Conservation (phyloP, 345 rosid genomes). For the Populus simonii region DNA sequence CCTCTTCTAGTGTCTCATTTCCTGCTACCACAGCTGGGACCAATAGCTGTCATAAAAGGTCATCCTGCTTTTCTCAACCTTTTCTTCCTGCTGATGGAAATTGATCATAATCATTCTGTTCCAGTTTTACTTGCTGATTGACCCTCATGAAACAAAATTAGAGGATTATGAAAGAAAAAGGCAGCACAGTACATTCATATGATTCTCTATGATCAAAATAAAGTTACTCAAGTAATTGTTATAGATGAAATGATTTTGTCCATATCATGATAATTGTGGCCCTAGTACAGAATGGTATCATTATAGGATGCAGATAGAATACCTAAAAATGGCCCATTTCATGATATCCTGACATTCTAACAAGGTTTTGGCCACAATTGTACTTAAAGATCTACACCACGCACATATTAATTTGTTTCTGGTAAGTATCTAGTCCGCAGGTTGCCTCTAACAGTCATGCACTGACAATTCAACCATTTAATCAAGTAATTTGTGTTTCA, state of each 20-base stretch:
- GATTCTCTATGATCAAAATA: not conserved
- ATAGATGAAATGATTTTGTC: not conserved
- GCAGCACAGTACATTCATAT: not conserved
- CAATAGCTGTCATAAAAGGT: slow-evolving; percentile 30
- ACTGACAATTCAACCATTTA: not conserved
- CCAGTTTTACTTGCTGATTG: too few relatives aligned
- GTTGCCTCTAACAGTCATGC: not conserved
- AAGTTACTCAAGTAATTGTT: not conserved
- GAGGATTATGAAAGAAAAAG: not conserved
- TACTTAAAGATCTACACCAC: not conserved
- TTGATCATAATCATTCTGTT: slow-evolving; percentile 4
- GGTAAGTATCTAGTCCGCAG: not conserved
- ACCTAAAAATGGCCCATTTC: not conserved
- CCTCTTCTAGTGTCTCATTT: slow-evolving; percentile 15
- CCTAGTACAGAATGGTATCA: not conserved
- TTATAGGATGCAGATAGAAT: not conserved
- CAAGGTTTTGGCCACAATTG: not conserved
- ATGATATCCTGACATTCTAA: not conserved
- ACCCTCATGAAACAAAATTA: not conserved
- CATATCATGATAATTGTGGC: not conserved
- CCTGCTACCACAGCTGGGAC: slow-evolving; percentile 4
- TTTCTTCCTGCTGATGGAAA: not conserved
- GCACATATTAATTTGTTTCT: not conserved
- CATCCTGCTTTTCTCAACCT: not conserved
- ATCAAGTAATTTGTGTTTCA: not conserved